Percentiles rank a stretch among this genome's conserved stretches.
Evolutionary conservation across 78 protist species (phyloP).

Genomic region (Dictyostelium brefeldianum): DNA sequence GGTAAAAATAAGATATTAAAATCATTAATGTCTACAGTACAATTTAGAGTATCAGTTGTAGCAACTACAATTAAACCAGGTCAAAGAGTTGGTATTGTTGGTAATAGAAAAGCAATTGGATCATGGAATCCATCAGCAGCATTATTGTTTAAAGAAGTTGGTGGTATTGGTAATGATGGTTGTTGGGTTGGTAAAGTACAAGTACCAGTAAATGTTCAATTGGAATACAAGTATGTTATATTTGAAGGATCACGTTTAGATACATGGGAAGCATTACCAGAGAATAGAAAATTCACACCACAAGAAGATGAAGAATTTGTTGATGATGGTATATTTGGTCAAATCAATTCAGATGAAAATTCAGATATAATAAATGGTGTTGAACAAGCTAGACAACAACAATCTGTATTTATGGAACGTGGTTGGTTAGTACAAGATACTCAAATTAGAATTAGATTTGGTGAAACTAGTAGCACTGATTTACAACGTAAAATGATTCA

Average conservation of each 20-base stretch:
- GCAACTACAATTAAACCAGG: slow-evolving; percentile 27
- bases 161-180: neutral
- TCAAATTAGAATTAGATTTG: slow-evolving; percentile 62
- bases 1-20: slow-evolving; percentile 48
- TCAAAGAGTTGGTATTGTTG: slow-evolving; percentile 50
- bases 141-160: neutral
- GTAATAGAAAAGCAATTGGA: slow-evolving; percentile 76
- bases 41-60: slow-evolving; percentile 24
- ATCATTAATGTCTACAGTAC: slow-evolving; percentile 44
- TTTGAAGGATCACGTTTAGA: slow-evolving; percentile 59
- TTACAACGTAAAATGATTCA: slow-evolving; percentile 50
- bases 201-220: slow-evolving; percentile 61
- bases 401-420: slow-evolving; percentile 31
- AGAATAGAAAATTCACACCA: slow-evolving; percentile 66
- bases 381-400: neutral
- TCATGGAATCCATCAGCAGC: slow-evolving; percentile 66
- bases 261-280: slow-evolving; percentile 76
- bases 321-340: slow-evolving; percentile 72
- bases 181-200: slow-evolving; percentile 65
- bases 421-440: slow-evolving; percentile 73
- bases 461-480: slow-evolving; percentile 48
- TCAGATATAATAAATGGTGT: neutral
- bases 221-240: slow-evolving; percentile 66
- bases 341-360: neutral
- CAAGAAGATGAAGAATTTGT: slow-evolving; percentile 70